Percentiles rank a stretch among this genome's conserved stretches.
These are phyloP conservation scores for Umbelopsis isabellina DNA, from an alignment of 192 early-diverging fungal genomes.

Conservation along the genomic window DNA sequence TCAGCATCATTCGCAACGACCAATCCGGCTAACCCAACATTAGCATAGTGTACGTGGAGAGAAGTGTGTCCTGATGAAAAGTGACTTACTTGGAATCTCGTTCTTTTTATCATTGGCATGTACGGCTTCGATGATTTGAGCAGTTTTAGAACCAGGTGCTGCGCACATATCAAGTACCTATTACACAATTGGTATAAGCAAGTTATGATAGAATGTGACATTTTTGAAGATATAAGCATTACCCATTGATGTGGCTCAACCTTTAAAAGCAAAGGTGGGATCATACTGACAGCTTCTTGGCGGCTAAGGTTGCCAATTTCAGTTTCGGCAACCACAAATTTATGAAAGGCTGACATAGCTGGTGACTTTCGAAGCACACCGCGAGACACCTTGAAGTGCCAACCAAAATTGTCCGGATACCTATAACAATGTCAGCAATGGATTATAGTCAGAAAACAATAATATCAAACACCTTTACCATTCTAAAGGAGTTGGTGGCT, in stretches of 20 bases:
- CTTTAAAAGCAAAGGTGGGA: conserved; percentile 92
- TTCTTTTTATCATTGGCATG: conserved; percentile 63
- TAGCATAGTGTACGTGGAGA: not conserved
- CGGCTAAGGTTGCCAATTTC: conserved; percentile 96
- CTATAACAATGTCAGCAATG: conserved; percentile 18
- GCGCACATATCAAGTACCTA: conserved; percentile 92
- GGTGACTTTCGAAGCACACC: conserved; percentile 75
- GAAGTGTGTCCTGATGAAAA: not conserved
- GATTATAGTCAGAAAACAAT: too few relatives aligned
- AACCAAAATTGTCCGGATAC: conserved; percentile 91
- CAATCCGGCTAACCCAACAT: conserved; percentile 61
- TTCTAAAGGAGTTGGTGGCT: conserved; percentile 75
- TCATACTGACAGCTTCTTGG: conserved; percentile 98
- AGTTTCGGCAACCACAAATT: conserved; percentile 96
- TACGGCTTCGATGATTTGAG: conserved; percentile 85
- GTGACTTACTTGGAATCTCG: conserved; percentile 51
- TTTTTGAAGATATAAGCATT: not conserved
- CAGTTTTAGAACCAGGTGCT: conserved; percentile 97
- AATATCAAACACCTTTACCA: conserved; percentile 57
- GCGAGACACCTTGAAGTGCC: conserved; percentile 83
- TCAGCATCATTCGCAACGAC: conserved; percentile 98
- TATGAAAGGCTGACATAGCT: conserved; percentile 82
- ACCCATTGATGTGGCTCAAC: conserved; percentile 87
- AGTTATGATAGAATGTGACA: not conserved
- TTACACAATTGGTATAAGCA: not conserved